These are phyloP conservation scores for Leishmania guyanensis DNA, from an alignment of 208 protist species.

Conservation along the genomic window DNA sequence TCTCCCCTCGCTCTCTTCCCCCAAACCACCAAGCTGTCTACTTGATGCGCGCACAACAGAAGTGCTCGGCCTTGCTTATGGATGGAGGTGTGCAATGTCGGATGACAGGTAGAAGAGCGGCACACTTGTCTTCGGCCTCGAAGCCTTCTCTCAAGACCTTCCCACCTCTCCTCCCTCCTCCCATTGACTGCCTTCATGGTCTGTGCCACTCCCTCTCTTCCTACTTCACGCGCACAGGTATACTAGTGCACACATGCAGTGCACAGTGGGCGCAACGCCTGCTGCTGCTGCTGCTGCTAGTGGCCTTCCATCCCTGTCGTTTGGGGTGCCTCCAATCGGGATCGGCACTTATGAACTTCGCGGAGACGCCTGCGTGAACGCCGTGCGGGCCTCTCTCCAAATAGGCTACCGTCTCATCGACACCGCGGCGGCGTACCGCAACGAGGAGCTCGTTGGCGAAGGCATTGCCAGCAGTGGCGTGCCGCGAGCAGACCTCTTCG, in stretches of 20 bases:
- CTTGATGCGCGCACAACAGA: background rate
- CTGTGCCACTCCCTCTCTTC: background rate
- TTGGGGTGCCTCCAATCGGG: slow-evolving; percentile 60
- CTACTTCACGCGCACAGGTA: background rate
- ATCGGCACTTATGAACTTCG: slow-evolving; percentile 85
- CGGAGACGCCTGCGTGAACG: slow-evolving; percentile 52
- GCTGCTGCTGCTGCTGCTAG: too few species aligned
- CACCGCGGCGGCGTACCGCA: slow-evolving; percentile 81
- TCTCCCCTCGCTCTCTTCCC: background rate
- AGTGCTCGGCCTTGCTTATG: background rate
- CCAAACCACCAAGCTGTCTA: background rate
- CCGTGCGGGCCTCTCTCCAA: slow-evolving; percentile 55
- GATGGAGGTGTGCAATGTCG: background rate
- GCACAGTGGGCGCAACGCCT: background rate
- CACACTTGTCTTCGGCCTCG: background rate
- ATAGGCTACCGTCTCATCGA: slow-evolving; percentile 84
- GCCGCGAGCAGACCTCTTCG: slow-evolving; percentile 57
- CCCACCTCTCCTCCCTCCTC: background rate
- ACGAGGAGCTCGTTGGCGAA: slow-evolving; percentile 71
- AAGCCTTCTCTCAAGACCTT: background rate
- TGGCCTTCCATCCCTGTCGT: background rate
- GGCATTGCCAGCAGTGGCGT: slow-evolving; percentile 68
- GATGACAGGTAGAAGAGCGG: background rate
- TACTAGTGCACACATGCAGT: background rate
- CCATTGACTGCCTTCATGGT: background rate